phyloP scores from a whole-genome alignment of 805 yeast species.

The Lipomyces anomalus region DNA sequence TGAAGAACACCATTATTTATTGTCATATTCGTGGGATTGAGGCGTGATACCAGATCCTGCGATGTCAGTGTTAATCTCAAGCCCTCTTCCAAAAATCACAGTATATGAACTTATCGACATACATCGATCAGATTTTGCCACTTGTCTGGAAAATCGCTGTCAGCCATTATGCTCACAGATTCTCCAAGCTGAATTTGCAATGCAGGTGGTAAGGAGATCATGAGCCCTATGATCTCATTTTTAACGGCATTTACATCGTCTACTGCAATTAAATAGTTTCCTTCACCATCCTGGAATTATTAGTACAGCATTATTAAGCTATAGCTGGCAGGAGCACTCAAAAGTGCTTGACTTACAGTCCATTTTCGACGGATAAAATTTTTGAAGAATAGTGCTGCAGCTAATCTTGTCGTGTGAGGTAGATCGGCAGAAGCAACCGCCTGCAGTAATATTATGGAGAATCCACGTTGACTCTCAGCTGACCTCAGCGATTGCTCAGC shows the following conservation, averaged over 20 bases:
- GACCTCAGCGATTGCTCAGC: slow-evolving; percentile 57
- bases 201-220: slow-evolving; percentile 69
- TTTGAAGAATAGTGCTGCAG: slow-evolving; percentile 87
- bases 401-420: slow-evolving; percentile 55
- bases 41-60: slow-evolving; percentile 54
- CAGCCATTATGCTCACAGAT: slow-evolving; percentile 86
- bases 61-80: too few relatives aligned
- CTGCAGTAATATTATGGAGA: slow-evolving; percentile 67
- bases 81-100: too few relatives aligned
- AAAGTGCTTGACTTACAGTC: slow-evolving; percentile 34
- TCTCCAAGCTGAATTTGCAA: slow-evolving; percentile 94
- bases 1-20: slow-evolving; percentile 78
- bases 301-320: not conserved
- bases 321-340: not conserved
- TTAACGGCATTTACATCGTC: slow-evolving; percentile 66
- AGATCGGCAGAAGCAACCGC: slow-evolving; percentile 63
- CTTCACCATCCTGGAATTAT: slow-evolving; percentile 58
- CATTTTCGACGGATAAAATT: slow-evolving; percentile 79
- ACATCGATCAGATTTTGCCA: slow-evolving; percentile 76
- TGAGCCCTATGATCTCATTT: slow-evolving; percentile 70
- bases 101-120: slow-evolving; percentile 1
- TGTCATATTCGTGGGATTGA: slow-evolving; percentile 60
- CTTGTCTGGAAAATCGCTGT: slow-evolving; percentile 85
- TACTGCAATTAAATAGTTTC: slow-evolving; percentile 57
- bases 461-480: slow-evolving; percentile 64